Base-by-base conservation (phyloP, 2,329 filamentous ascomycete genomes). In the Colletotrichum agaves region DNA sequence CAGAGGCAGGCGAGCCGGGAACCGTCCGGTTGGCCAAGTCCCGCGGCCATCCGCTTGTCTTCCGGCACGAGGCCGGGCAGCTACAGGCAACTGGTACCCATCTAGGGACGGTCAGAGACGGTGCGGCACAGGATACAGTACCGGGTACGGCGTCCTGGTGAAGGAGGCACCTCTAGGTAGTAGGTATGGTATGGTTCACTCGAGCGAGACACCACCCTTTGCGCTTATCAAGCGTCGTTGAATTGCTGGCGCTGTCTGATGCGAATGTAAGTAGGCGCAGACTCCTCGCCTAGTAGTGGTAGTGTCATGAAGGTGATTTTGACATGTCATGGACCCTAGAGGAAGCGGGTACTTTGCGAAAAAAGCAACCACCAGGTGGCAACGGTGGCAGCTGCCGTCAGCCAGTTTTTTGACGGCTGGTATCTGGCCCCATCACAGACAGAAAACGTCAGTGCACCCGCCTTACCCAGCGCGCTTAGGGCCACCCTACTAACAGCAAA, bases 21-120 rank as follows among this genome's bases (percentile, higher is more conserved):
- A 8, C 6, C n/a, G 55, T 41, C 55, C 27, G 56, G 43, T 41
- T 49, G 41, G 27, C n/a, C 23, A 41, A 59, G 56, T 47, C 56
- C 56, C 31, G 56, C n/a, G 43, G 23, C 41, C 33, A 43, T 61
- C 58, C 58, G 58, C 31, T 3, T 17, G 57, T 23, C 37, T 4
- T 41, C 39, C 53, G 53, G 61, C 47, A 41, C 61, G 46, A 52
- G 44, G 53, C 46, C 17, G 53, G 39, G 47, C 19, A 64, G 62
- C 46, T 17, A 52, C 35, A 44, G 19, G 37, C 13, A 11, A 27
- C 19, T 6, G 27, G 11, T 19, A 31, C 41, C n/a, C n/a, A n/a
- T n/a, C n/a, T n/a, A n/a, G n/a, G n/a, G n/a, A n/a, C n/a, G n/a
- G n/a, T n/a, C n/a, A n/a, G n/a, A n/a, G n/a, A 41, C 50, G 50